phyloP scores from a whole-genome alignment of 352 stramenopile genomes.

The Globisporangium echinulatum region DNA sequence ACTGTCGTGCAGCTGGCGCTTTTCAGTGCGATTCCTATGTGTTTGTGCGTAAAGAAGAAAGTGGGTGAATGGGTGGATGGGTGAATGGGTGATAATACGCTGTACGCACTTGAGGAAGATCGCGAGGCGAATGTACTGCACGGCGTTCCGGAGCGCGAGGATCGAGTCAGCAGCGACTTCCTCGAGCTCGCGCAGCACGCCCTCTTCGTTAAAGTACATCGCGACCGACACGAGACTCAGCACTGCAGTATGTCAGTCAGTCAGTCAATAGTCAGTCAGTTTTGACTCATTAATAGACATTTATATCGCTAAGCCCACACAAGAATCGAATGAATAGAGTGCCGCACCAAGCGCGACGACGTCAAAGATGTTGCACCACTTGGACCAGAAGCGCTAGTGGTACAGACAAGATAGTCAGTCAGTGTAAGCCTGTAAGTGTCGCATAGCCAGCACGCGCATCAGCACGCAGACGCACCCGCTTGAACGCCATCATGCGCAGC shows the following conservation, averaged over 20 bases:
- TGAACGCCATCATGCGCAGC: conserved; percentile 77
- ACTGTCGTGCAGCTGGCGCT: conserved; percentile 34
- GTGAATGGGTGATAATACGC: no score
- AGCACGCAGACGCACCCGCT: conserved; percentile 27
- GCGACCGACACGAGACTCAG: conserved; percentile 73
- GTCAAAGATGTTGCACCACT: conserved; percentile 85
- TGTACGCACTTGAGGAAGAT: conserved; percentile 76
- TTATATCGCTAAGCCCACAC: neutral
- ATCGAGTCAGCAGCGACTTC: conserved; percentile 72
- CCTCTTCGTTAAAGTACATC: conserved; percentile 84
- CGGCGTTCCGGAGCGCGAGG: conserved; percentile 66
- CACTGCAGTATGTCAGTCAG: conserved; percentile 20
- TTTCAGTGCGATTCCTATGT: conserved; percentile 50
- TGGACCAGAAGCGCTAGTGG: conserved; percentile 67
- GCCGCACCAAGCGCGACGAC: conserved; percentile 53
- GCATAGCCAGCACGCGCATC: neutral
- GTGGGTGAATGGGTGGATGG: no score
- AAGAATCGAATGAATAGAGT: no score
- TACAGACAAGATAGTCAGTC: neutral
- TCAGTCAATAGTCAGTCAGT: no score
- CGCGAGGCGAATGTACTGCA: conserved; percentile 75
- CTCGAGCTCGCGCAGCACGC: conserved; percentile 74
- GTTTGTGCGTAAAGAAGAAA: neutral
- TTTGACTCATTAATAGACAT: neutral
- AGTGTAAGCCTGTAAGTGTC: neutral